Base-by-base conservation (phyloP, 805 yeast species). In the Metschnikowia similis region DNA sequence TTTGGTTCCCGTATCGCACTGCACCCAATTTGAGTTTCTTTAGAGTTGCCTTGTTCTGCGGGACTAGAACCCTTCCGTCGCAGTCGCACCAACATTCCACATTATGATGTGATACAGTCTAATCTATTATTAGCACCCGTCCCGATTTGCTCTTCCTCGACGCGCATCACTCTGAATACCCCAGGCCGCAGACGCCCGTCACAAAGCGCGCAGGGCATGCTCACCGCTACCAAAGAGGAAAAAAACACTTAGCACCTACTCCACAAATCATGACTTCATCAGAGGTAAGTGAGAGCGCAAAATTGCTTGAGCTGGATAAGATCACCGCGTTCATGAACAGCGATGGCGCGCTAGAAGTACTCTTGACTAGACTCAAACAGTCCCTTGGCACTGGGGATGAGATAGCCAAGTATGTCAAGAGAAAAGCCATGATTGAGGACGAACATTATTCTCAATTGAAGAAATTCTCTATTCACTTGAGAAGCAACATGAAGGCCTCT, bases 361-460 rank as follows among this genome's bases (percentile, higher is more conserved):
- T 92, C 16, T 72, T 91, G 45, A 69, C 76, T 1, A 76, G 96
- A 38, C 74, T 91, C 50, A 92, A 92, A 67, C 92, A 85, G 65
- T 82, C 90, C 50, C 75, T 91, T 40, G 76, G 77, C 52, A 84
- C 96, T 0, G 85, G 95, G 56, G 96, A 90, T 60, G 98, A 94
- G 62, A 84, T 89, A 58, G 75, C 89, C 29, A 81, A 82, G 57
- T 94, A 81, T 66, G 72, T 92, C 48, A 86, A 85, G 64, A 87
- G 85, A 67, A 85, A 87, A 59, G 89, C 89, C 29, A 70, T 79
- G 32, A 76, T 85, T 47, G 97, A 89, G 65, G 87, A 85, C 56
- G 95, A 86, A 50, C 87, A 89, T 64, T 81, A 81, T 38, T 77
- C 77, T 49, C 96, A 89, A 59, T 68, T 89, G 56, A 82, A 82